Evolutionary conservation across 768 basidiomycete species (phyloP).

Genomic region (Mycena chlorophos): DNA sequence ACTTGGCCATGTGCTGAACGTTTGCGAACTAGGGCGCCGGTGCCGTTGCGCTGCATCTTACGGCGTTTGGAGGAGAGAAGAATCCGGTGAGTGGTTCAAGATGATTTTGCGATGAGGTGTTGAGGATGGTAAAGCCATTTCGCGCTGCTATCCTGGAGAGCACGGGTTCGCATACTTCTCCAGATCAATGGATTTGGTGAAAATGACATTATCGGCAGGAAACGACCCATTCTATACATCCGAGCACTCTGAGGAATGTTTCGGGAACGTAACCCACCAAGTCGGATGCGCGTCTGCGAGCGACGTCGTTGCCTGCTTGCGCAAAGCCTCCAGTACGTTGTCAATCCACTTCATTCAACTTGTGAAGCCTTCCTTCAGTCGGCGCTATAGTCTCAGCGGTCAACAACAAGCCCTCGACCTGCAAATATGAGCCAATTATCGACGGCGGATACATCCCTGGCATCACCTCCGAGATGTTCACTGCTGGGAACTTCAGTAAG

Average conservation of each 20-base stretch:
- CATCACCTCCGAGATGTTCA: conserved; percentile 28
- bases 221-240: conserved; percentile 20
- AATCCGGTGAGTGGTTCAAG: conserved; percentile 8
- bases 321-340: conserved; percentile 14
- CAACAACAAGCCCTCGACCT: conserved; percentile 29
- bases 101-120: neutral
- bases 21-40: conserved; percentile 15
- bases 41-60: conserved; percentile 19
- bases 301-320: conserved; percentile 19
- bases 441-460: conserved; percentile 26
- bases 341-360: neutral
- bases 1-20: neutral
- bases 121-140: conserved; percentile 15
- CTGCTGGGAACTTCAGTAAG: conserved; percentile 27
- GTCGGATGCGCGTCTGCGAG: conserved; percentile 16
- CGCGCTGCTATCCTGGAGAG: conserved; percentile 24
- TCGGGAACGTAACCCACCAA: conserved; percentile 16
- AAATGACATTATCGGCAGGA: conserved; percentile 5
- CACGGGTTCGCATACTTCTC: conserved; percentile 10
- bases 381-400: conserved; percentile 29
- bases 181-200: neutral
- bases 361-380: conserved; percentile 3
- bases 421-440: conserved; percentile 25
- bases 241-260: conserved; percentile 19
- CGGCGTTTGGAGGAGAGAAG: conserved; percentile 21